Base-by-base conservation (phyloP, 768 basidiomycete species). In the Leccinum arenicola region DNA sequence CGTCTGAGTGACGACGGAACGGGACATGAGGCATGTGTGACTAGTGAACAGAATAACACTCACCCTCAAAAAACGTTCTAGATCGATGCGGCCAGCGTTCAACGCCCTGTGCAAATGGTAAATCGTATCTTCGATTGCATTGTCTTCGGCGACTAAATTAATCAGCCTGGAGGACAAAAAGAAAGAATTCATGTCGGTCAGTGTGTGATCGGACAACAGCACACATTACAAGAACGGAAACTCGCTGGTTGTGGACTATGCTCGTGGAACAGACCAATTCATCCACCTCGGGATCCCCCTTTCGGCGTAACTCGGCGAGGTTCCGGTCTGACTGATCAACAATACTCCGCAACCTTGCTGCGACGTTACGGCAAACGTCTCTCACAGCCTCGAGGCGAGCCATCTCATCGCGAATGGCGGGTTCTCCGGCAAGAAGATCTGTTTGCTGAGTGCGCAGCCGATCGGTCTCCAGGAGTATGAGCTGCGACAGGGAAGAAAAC, bases 131-230 rank as follows among this genome's bases (percentile, higher is more conserved):
- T 98, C 96, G 70, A 98, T 95, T 1, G 96, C 94, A 68, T 94
- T 95, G 74, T 98, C 97, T 73, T 99, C 97, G n/a, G 97, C 95
- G n/a, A 98, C 89, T 29, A 98, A 81, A 70, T 98, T 92, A 65
- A 98, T 87, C 23, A 99, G 78, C 75, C 96, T 98, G 70, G 52
- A 38, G 47, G 43, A 45, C 19, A 6, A 45, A 40, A 45, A 19
- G 45, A 25, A 27, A 23, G n/a, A 12, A n/a, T 12, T 6, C 17
- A 57, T 19, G 45, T 25, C 56, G 52, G 63, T 71, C 40, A 74
- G 71, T 45, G 43, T 27, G 19, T 40, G 23, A n/a, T 50, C 47
- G 51, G 9, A 35, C 14, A 19, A 52, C 19, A 50, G 53, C 9
- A 19, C 5, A 27, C 19, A 35, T 33, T 50, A 25, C 4, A 45